These are phyloP conservation scores for Apium graveolens DNA, from an alignment of 129 eudicot species.

Conservation along the genomic window DNA sequence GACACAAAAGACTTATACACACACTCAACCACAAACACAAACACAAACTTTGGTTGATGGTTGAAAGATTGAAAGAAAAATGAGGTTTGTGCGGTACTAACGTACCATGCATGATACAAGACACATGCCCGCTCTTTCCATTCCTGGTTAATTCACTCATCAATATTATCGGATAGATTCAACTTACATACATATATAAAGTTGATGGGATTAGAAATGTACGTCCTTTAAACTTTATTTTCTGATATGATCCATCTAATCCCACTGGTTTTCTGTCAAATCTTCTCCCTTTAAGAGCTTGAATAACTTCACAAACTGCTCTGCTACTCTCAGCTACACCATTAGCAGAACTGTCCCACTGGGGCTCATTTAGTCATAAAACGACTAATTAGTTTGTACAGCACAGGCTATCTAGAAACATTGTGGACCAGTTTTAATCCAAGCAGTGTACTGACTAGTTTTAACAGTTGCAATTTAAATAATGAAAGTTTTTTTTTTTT, in stretches of 20 bases:
- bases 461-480: too few relatives aligned
- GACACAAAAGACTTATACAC: not conserved
- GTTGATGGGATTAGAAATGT: slow-evolving; percentile 3
- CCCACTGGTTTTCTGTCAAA: slow-evolving; percentile 1
- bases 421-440: not conserved
- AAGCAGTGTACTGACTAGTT: not conserved
- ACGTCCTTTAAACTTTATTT: not conserved
- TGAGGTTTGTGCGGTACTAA: slow-evolving; percentile 1
- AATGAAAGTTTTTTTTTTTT: too few relatives aligned
- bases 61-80: slow-evolving; percentile 4
- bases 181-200: not conserved
- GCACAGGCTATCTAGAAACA: not conserved
- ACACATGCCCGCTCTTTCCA: slow-evolving; percentile 3
- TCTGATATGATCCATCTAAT: slow-evolving; percentile 10
- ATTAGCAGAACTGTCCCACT: not conserved
- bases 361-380: not conserved
- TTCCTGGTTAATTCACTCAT: not conserved
- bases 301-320: not conserved
- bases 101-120: not conserved
- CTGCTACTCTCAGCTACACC: not conserved
- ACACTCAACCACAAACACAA: not conserved
- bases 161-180: not conserved
- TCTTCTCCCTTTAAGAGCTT: not conserved
- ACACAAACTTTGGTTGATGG: not conserved
- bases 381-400: not conserved